phyloP scores from a whole-genome alignment of 2,329 filamentous ascomycete species.

The Sporothrix pseudoabietina region DNA sequence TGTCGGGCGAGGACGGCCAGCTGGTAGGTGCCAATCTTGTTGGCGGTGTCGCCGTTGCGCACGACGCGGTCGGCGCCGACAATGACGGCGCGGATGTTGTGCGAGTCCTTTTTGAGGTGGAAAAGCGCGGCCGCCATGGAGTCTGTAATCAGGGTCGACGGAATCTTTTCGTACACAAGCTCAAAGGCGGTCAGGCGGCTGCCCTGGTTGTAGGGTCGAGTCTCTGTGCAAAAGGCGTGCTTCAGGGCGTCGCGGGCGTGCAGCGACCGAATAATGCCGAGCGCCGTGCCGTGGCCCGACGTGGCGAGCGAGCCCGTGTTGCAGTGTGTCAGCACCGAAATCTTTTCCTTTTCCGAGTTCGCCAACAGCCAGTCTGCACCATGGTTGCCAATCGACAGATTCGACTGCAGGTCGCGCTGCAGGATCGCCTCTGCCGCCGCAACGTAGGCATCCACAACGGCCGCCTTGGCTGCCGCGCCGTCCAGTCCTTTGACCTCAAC shows the following conservation, averaged over 20 bases:
- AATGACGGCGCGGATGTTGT: conserved; percentile 80
- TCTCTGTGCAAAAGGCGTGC: conserved; percentile 95
- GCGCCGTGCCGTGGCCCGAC: conserved; percentile 93
- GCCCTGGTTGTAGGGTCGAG: conserved; percentile 95
- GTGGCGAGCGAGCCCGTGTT: conserved; percentile 97
- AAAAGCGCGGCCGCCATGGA: conserved; percentile 94
- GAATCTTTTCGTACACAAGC: conserved; percentile 90
- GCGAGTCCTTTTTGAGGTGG: conserved; percentile 58
- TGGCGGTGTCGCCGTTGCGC: conserved; percentile 95
- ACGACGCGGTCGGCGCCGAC: conserved; percentile 95
- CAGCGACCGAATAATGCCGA: conserved; percentile 89
- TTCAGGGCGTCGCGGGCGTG: conserved; percentile 65
- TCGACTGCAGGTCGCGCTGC: conserved; percentile 82
- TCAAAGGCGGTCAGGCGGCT: conserved; percentile 94
- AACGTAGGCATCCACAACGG: conserved; percentile 71
- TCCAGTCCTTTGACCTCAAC: conserved; percentile 47
- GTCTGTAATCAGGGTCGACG: conserved; percentile 88
- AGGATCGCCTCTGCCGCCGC: conserved; percentile 83
- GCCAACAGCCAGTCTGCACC: conserved; percentile 79
- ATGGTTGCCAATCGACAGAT: conserved; percentile 78
- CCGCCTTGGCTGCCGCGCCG: conserved; percentile 49
- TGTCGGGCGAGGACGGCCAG: conserved; percentile 86
- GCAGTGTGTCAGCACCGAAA: conserved; percentile 95
- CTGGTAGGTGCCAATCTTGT: conserved; percentile 96
- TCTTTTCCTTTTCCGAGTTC: conserved; percentile 43